Percentiles rank a stretch among this genome's conserved stretches.
These are phyloP conservation scores for Juncus effusus DNA, from an alignment of 176 grass and related monocot species.

Conservation along the genomic window DNA sequence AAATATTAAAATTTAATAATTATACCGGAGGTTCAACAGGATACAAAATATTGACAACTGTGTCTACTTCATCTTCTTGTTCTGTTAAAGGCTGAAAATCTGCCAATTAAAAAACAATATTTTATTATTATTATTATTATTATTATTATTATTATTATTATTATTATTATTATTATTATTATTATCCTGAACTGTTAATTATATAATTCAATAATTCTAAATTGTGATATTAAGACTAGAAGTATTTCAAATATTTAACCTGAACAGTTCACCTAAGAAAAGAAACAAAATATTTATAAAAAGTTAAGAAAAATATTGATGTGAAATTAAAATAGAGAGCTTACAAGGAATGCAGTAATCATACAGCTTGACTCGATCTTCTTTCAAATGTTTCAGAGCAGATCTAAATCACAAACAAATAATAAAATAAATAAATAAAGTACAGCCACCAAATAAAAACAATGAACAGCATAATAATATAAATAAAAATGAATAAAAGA, in stretches of 20 bases:
- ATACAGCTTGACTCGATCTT: constrained; percentile 71
- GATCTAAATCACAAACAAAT: constrained; percentile 46
- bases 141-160: neutral
- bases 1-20: constrained; percentile 11
- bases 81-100: constrained; percentile 71
- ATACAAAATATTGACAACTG: constrained; percentile 78
- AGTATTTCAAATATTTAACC: no score
- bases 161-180: neutral
- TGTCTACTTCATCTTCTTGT: constrained; percentile 80
- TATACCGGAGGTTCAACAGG: constrained; percentile 72
- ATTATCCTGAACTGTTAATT: neutral
- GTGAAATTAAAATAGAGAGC: constrained; percentile 23
- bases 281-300: constrained; percentile 4
- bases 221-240: neutral
- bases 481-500: constrained; percentile 8
- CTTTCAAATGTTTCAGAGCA: constrained; percentile 73
- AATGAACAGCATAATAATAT: constrained; percentile 8
- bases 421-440: neutral
- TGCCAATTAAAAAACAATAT: constrained; percentile 26
- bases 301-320: constrained; percentile 1
- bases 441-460: neutral
- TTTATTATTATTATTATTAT: neutral
- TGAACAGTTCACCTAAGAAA: neutral
- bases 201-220: neutral
- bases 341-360: constrained; percentile 98